Evolutionary conservation across 768 basidiomycete genomes (phyloP).

Genomic region (Chiua virens): DNA sequence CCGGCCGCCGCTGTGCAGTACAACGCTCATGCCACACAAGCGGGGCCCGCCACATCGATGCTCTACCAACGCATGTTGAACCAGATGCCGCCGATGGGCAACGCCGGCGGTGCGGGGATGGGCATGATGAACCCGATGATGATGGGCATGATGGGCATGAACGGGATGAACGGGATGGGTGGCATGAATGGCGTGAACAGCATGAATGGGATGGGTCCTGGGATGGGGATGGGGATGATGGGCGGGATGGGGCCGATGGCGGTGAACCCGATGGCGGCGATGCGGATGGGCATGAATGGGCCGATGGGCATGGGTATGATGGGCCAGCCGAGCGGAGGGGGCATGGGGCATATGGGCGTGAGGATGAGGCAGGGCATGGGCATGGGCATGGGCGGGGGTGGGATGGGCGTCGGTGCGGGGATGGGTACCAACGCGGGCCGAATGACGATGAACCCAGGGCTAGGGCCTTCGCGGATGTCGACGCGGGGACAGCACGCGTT

Average conservation of each 20-base stretch:
- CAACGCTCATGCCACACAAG: constrained; percentile 36
- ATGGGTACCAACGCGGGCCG: constrained; percentile 36
- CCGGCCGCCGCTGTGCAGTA: constrained; percentile 33
- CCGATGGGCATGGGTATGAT: constrained; percentile 44
- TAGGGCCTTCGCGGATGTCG: constrained; percentile 49
- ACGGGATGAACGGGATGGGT: constrained; percentile 35
- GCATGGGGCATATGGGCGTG: constrained; percentile 33
- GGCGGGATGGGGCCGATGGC: constrained; percentile 27
- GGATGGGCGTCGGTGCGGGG: constrained; percentile 34
- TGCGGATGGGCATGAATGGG: constrained; percentile 33
- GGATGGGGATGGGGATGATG: constrained; percentile 39
- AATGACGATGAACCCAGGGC: constrained; percentile 41
- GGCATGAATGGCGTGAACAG: constrained; percentile 23
- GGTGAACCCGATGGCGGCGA: constrained; percentile 37
- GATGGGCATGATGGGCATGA: constrained; percentile 53
- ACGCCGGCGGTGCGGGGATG: constrained; percentile 39
- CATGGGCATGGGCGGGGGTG: constrained; percentile 39
- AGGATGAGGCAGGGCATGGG: constrained; percentile 40
- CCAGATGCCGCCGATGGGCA: constrained; percentile 45
- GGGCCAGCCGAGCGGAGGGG: constrained; percentile 14
- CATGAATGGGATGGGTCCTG: constrained; percentile 20
- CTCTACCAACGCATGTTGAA: constrained; percentile 38
- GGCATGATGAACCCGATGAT: constrained; percentile 51
- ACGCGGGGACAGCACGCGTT: constrained; percentile 58
- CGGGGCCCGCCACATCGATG: constrained; percentile 32